A percentile compares a stretch with the other conserved stretches of the same genome.
Evolutionary conservation across 495 filamentous ascomycete genomes (phyloP).

Genomic region (Chaetomium cochliodes): DNA sequence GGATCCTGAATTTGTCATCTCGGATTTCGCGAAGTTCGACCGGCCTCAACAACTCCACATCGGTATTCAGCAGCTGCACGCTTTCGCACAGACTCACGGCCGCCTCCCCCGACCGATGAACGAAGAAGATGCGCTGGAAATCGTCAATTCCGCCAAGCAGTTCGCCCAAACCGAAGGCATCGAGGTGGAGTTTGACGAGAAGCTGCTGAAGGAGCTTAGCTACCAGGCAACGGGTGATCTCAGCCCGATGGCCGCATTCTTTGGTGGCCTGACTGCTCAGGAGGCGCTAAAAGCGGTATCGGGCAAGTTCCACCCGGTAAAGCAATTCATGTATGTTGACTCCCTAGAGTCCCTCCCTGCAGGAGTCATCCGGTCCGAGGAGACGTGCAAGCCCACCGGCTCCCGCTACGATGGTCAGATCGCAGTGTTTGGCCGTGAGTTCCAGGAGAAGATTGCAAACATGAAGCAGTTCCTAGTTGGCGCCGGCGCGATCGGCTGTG

Average conservation of each 20-base stretch:
- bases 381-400: slow-evolving; percentile 77
- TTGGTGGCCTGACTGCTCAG: slow-evolving; percentile 92
- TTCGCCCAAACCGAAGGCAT: slow-evolving; percentile 69
- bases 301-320: slow-evolving; percentile 91
- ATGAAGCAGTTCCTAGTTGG: slow-evolving; percentile 91
- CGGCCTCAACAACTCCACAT: slow-evolving; percentile 87
- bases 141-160: slow-evolving; percentile 67
- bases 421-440: slow-evolving; percentile 90
- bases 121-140: slow-evolving; percentile 75
- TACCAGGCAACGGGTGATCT: slow-evolving; percentile 95
- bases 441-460: slow-evolving; percentile 89
- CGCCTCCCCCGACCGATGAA: slow-evolving; percentile 80
- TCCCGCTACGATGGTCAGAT: slow-evolving; percentile 96
- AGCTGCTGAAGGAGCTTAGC: slow-evolving; percentile 87
- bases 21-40: slow-evolving; percentile 97
- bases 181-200: slow-evolving; percentile 81
- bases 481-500: slow-evolving; percentile 95
- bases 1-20: slow-evolving; percentile 84
- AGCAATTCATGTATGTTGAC: slow-evolving; percentile 96
- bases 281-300: slow-evolving; percentile 97
- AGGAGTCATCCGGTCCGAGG: slow-evolving; percentile 71
- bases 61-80: slow-evolving; percentile 88
- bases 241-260: slow-evolving; percentile 89
- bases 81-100: slow-evolving; percentile 69
- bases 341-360: slow-evolving; percentile 89